Evolutionary conservation across 345 rosid genomes (phyloP).

Genomic region (Linum tenue): DNA sequence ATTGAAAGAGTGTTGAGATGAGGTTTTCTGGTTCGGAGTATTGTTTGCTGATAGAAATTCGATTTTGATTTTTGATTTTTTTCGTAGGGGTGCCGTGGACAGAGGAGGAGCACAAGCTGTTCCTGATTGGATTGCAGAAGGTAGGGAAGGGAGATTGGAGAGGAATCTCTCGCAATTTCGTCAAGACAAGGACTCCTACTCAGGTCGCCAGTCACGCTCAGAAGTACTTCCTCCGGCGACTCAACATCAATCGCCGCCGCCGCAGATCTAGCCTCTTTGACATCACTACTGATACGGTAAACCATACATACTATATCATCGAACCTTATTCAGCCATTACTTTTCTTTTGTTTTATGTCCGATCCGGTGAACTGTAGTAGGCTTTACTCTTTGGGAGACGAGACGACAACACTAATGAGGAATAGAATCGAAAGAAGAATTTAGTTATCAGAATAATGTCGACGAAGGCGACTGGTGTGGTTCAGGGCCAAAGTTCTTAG

Average conservation of each 20-base stretch:
- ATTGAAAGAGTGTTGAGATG: background rate
- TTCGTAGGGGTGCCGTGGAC: constrained; percentile 86
- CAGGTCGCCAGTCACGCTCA: constrained; percentile 99
- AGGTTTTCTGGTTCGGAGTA: background rate
- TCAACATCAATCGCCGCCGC: constrained; percentile 79
- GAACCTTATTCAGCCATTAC: background rate
- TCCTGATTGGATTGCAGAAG: constrained; percentile 69
- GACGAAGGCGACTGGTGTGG: background rate
- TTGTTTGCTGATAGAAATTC: background rate
- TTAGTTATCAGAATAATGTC: background rate
- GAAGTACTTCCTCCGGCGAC: constrained; percentile 75
- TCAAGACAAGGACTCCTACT: constrained; percentile 78
- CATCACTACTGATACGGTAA: constrained; percentile 77
- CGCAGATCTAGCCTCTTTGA: constrained; percentile 88
- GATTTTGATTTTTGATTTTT: background rate
- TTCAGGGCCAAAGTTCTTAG: background rate
- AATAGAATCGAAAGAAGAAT: background rate
- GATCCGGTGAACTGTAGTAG: background rate
- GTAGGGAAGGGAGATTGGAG: constrained; percentile 97
- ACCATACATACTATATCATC: too few species aligned
- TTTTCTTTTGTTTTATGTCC: background rate
- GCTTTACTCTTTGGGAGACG: background rate
- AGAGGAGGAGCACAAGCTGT: constrained; percentile 87
- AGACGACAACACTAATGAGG: background rate
- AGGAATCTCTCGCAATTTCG: constrained; percentile 80